Evolutionary conservation across 1,284 basidiomycete species (phyloP).

Genomic region (Kwoniella shivajii): DNA sequence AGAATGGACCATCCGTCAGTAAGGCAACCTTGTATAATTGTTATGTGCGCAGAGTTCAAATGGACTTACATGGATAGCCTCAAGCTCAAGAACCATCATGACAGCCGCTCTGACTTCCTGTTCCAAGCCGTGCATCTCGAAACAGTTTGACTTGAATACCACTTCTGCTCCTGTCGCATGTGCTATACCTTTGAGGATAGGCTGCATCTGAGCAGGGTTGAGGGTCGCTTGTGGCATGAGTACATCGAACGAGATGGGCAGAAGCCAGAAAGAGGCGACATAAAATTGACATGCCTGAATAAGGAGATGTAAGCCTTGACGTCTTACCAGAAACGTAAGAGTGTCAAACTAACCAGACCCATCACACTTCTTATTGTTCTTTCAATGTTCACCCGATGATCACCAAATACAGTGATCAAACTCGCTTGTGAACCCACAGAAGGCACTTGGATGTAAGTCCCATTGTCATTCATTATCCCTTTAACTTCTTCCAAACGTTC

Average conservation of each 20-base stretch:
- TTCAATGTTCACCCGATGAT: slow-evolving; percentile 92
- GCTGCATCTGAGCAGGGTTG: slow-evolving; percentile 80
- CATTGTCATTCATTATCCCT: slow-evolving; percentile 92
- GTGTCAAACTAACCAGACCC: slow-evolving; percentile 72
- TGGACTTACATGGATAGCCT: slow-evolving; percentile 76
- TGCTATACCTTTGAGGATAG: slow-evolving; percentile 83
- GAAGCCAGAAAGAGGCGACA: slow-evolving; percentile 91
- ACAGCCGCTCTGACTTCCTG: slow-evolving; percentile 86
- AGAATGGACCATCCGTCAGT: not conserved
- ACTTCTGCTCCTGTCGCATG: slow-evolving; percentile 87
- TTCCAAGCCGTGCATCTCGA: slow-evolving; percentile 96
- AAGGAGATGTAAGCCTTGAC: slow-evolving; percentile 12
- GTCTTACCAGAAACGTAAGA: not conserved
- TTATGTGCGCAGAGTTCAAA: not conserved
- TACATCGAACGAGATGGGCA: slow-evolving; percentile 91
- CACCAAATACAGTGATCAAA: slow-evolving; percentile 90
- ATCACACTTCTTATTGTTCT: slow-evolving; percentile 93
- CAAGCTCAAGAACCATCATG: slow-evolving; percentile 82
- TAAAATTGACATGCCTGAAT: slow-evolving; percentile 92
- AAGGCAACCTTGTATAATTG: not conserved
- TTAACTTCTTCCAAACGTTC: slow-evolving; percentile 89
- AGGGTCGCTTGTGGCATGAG: slow-evolving; percentile 74
- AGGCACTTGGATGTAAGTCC: slow-evolving; percentile 93
- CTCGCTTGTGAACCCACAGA: slow-evolving; percentile 72
- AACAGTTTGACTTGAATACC: slow-evolving; percentile 96